phyloP scores from a whole-genome alignment of 2,329 filamentous ascomycete species.

The Myriosclerotinia scirpicola region DNA sequence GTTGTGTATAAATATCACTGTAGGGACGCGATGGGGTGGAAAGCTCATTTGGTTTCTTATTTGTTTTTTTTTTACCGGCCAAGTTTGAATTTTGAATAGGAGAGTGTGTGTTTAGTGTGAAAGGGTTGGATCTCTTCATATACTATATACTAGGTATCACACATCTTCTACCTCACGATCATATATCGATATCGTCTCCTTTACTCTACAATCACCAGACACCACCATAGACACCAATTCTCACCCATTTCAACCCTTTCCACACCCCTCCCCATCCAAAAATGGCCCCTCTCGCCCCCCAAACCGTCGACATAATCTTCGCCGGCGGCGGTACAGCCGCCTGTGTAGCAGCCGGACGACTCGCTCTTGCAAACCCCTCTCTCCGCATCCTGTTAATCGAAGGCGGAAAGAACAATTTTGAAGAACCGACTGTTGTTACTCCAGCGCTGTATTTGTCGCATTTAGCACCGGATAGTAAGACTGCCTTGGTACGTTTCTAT shows the following conservation, averaged over 20 bases:
- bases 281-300: constrained; percentile 35
- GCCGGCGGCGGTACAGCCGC: constrained; percentile 52
- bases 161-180: no score
- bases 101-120: no score
- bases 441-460: constrained; percentile 53
- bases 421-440: constrained; percentile 50
- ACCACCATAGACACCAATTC: background rate
- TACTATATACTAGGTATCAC: no score
- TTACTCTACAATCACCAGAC: background rate
- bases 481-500: constrained; percentile 40
- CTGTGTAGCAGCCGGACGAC: constrained; percentile 50
- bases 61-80: no score
- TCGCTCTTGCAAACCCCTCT: constrained; percentile 51
- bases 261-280: background rate
- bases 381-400: constrained; percentile 55
- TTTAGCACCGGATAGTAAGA: constrained; percentile 50
- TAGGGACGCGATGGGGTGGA: no score
- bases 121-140: no score
- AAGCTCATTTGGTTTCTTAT: no score
- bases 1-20: no score
- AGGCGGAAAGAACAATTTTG: constrained; percentile 53
- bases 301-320: constrained; percentile 53
- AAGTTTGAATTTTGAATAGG: no score
- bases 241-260: background rate
- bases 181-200: background rate